Percentiles rank a stretch among this genome's conserved stretches.
phyloP scores from a whole-genome alignment of 139 green algal genomes.

The Deuterostichococcus epilithicus region DNA sequence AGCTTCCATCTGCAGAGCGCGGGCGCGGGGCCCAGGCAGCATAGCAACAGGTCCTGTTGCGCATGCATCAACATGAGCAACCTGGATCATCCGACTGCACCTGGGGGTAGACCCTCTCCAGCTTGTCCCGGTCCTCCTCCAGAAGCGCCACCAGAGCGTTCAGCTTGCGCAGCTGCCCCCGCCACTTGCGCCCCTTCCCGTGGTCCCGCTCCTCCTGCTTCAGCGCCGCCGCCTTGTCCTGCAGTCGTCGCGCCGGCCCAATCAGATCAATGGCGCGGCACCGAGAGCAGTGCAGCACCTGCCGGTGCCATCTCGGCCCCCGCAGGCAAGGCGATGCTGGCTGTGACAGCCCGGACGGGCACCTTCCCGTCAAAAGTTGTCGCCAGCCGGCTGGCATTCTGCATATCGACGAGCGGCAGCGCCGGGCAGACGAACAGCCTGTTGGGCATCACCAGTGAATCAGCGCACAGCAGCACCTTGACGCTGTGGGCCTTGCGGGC shows the following conservation, averaged over 20 bases:
- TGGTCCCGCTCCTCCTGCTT: slow-evolving; percentile 57
- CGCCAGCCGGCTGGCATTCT: too few relatives aligned
- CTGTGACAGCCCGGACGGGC: too few relatives aligned
- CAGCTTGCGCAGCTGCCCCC: slow-evolving; percentile 64
- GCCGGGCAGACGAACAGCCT: too few relatives aligned
- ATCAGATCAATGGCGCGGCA: too few relatives aligned
- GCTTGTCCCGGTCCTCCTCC: slow-evolving; percentile 83
- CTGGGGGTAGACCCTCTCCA: slow-evolving; percentile 86
- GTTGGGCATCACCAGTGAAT: too few relatives aligned
- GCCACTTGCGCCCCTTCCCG: slow-evolving; percentile 64
- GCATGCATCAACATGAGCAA: not conserved
- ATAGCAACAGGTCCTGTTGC: not conserved
- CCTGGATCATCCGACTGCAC: slow-evolving; percentile 18
- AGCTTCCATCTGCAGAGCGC: too few relatives aligned
- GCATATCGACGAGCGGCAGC: too few relatives aligned
- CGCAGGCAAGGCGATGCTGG: too few relatives aligned
- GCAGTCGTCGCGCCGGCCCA: not conserved
- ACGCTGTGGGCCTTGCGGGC: slow-evolving; percentile 70
- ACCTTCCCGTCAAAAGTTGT: too few relatives aligned
- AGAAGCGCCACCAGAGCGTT: slow-evolving; percentile 75
- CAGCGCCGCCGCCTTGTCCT: slow-evolving; percentile 53
- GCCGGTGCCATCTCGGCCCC: too few relatives aligned
- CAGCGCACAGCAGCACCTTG: slow-evolving; percentile 40
- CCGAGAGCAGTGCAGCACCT: too few relatives aligned
- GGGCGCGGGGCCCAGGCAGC: too few relatives aligned